Base-by-base conservation (phyloP, 495 filamentous ascomycete species). In the Penicillium diatomitis region DNA sequence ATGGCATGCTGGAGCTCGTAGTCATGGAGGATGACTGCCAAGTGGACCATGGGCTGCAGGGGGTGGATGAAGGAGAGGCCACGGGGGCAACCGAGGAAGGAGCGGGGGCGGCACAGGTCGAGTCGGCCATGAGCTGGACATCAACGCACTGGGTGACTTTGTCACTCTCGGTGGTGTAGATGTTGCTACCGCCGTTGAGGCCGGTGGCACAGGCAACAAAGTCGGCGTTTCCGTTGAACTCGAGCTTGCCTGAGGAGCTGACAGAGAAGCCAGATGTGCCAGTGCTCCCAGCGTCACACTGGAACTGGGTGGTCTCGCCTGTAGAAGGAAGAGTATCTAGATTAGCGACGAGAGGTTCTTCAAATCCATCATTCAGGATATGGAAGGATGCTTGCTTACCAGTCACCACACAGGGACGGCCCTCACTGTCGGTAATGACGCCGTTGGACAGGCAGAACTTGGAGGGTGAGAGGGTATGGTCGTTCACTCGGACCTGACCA, bases 251-350 rank as follows among this genome's bases (percentile, higher is more conserved):
- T 38, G 75, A 60, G 27, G 71, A 75, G 51, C 54, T 65, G 41
- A 82, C 63, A 8, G 66, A 63, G 62, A 80, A 81, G 36, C 74
- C 74, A 8, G 63, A 35, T 38, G 64, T 64, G 29, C 71, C 67
- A 4, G 41, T 51, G 12, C 68, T 71, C 47, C 78, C 79, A 12
- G 62, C 50, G 47, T 86, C 82, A 58, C 84, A 88, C 60, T 86
- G 83, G 41, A 79, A 77, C 51, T 86, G 80, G 9, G 75, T 75
- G 5, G 77, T 79, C 4, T 74, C 69, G 8, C 72, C 74, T 79
- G 28, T 6, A 54, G 29, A 39, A 36, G 53, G 20, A 20, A 20
- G 20, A 20, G 20, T 20, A 52, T 29, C 47, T 57, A 44, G 3
- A 36, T 44, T 39, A 5, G 50, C 31, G 55, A 53, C 38, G 51